Conservation (phyloP, 116 monocot species). For the Zostera marina region DNA sequence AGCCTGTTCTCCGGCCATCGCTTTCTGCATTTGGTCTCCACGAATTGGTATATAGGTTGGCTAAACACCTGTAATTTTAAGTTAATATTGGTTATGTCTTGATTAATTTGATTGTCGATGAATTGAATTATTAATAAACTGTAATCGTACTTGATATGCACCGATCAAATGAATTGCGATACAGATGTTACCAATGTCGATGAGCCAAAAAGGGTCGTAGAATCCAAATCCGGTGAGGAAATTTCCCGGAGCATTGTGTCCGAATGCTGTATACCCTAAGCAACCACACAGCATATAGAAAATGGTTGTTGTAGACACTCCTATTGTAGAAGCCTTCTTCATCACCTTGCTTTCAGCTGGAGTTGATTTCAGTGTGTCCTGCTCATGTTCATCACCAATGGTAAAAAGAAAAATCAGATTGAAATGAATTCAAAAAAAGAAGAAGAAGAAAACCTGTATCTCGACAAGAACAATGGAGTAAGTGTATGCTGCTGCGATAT, state of each 20-base stretch:
- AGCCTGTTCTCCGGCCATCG: constrained; percentile 7
- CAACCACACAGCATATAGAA: constrained; percentile 70
- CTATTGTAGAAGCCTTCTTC: constrained; percentile 45
- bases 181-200: constrained; percentile 43
- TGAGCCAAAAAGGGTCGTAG: constrained; percentile 51
- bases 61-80: constrained; percentile 11
- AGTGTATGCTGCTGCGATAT: constrained; percentile 20
- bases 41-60: constrained; percentile 17
- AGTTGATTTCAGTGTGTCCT: constrained; percentile 52
- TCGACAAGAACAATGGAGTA: constrained; percentile 24
- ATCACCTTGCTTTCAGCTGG: constrained; percentile 66
- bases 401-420: neutral
- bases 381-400: neutral
- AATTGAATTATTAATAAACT: neutral
- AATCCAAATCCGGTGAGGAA: constrained; percentile 31
- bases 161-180: constrained; percentile 52
- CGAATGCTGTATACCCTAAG: constrained; percentile 56
- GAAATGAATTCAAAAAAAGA: too few relatives aligned
- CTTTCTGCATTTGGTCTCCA: neutral
- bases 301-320: constrained; percentile 48
- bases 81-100: neutral
- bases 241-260: constrained; percentile 52
- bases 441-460: too few relatives aligned
- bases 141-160: constrained; percentile 40
- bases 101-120: neutral